Evolutionary conservation across 768 basidiomycete genomes (phyloP), one percentile per base, ranked within the genome.

Genomic region (Kwoniella pini): DNA sequence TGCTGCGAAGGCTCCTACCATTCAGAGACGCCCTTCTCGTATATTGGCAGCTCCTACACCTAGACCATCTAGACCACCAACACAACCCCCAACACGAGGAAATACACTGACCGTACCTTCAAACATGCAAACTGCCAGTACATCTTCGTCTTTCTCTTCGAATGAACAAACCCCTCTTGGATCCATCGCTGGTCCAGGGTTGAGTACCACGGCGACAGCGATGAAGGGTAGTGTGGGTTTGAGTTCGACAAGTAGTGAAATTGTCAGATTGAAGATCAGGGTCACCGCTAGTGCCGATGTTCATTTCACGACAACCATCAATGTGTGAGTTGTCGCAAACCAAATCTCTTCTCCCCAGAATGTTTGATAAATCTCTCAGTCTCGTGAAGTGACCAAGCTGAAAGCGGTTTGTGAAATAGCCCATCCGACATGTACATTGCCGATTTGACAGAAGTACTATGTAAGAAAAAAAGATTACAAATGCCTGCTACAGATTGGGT

Each of bases 401-500:
- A 39, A 15, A 12, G 12, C 1, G 49, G 24, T 43, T 27, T 15
- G 56, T 12, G 33, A 26, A 50, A 27, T 13, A 54, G 21, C 24
- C 76, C 91, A 9, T 86, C 90, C 13, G 91, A 90, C 9, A 96
- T 92, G 88, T 98, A 98, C 77, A 88, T 97, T 85, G 92, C 94
- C 69, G 95, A 98, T 77, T 90, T 91, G 0, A 83, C 96, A 22
- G 95, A 96, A 63, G 81, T 87, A 21, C 54, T 80, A 3, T 72
- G 69, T 60, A 67, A 69, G 51, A 79, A 75, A 67, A 77, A 77
- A 59, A 70, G 71, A 1, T 66, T 80, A 3, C 65, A 62, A 11
- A 61, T 62, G 42, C 67, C 69, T 5, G 63, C 69, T 15, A 65
- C 74, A 7, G 63, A 69, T 38, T 97, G 92, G 80, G 79, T 77